Percentiles rank a stretch among this genome's conserved stretches.
Conservation (phyloP, 495 filamentous ascomycete species). For the Xylaria bambusicola region DNA sequence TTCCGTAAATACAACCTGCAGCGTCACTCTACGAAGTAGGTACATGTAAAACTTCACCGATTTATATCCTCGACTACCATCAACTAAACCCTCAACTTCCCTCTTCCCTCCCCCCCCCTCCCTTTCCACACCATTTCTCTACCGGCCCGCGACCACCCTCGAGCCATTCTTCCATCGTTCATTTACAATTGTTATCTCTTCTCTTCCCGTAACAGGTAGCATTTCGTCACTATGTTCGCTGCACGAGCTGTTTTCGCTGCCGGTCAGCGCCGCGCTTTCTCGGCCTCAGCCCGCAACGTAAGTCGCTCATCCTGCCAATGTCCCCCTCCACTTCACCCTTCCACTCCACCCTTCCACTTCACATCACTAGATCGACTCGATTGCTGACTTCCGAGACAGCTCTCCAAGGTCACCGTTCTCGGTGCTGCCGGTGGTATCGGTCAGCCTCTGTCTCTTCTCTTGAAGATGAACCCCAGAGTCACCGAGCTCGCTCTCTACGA, state of each 20-base stretch:
- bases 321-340: constrained; percentile 21
- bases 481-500: constrained; percentile 94
- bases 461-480: constrained; percentile 96
- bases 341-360: too few relatives aligned
- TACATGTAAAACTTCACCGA: too few relatives aligned
- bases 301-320: constrained; percentile 27
- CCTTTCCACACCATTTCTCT: too few relatives aligned
- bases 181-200: too few relatives aligned
- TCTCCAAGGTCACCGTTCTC: constrained; percentile 94
- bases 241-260: constrained; percentile 34
- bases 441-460: constrained; percentile 92
- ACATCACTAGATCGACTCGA: neutral
- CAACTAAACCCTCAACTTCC: too few relatives aligned
- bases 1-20: too few relatives aligned
- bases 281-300: constrained; percentile 87
- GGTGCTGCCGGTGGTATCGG: constrained; percentile 97
- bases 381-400: constrained; percentile 55
- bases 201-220: neutral
- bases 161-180: neutral
- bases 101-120: too few relatives aligned
- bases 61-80: too few relatives aligned
- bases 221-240: constrained; percentile 25
- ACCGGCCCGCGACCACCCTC: too few relatives aligned
- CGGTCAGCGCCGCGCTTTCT: constrained; percentile 90
- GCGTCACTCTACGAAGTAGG: too few relatives aligned